Conservation (phyloP, 768 basidiomycete species). For the Lactarius sanguifluus region DNA sequence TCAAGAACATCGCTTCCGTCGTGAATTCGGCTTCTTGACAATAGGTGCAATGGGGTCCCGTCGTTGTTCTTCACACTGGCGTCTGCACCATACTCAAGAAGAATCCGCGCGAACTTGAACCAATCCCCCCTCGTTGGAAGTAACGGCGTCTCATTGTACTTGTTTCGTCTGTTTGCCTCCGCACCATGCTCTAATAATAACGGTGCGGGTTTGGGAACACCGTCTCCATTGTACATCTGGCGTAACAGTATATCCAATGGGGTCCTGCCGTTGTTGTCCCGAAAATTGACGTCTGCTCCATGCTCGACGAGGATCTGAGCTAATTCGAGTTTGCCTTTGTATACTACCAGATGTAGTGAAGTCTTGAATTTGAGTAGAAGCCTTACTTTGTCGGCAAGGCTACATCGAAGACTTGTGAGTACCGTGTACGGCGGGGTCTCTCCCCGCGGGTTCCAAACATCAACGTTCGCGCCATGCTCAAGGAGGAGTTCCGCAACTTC, state of each 20-base stretch:
- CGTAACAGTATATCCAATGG: background rate
- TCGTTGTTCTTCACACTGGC: too few relatives aligned
- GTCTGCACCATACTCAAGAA: too few relatives aligned
- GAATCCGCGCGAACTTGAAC: too few relatives aligned
- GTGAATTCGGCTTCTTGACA: too few relatives aligned
- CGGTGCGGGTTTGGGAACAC: background rate
- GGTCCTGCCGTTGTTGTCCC: background rate
- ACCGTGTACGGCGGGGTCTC: background rate
- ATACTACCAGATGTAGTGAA: background rate
- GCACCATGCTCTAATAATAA: background rate
- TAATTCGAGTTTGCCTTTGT: background rate
- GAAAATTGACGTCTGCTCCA: background rate
- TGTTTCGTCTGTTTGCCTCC: too few relatives aligned
- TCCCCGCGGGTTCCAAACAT: background rate
- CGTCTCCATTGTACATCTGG: background rate
- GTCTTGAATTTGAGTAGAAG: background rate
- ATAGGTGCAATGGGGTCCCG: too few relatives aligned
- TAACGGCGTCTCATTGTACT: too few relatives aligned
- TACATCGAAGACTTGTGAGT: accelerated
- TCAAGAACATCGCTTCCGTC: too few relatives aligned
- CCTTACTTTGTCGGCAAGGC: background rate
- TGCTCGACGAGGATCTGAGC: background rate
- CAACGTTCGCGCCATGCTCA: background rate
- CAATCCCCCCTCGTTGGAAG: too few relatives aligned
- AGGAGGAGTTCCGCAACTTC: background rate